A percentile compares a stretch with the other conserved stretches of the same genome.
Conservation (phyloP, 192 early-diverging fungal genomes). For the Coemansia sp. region DNA sequence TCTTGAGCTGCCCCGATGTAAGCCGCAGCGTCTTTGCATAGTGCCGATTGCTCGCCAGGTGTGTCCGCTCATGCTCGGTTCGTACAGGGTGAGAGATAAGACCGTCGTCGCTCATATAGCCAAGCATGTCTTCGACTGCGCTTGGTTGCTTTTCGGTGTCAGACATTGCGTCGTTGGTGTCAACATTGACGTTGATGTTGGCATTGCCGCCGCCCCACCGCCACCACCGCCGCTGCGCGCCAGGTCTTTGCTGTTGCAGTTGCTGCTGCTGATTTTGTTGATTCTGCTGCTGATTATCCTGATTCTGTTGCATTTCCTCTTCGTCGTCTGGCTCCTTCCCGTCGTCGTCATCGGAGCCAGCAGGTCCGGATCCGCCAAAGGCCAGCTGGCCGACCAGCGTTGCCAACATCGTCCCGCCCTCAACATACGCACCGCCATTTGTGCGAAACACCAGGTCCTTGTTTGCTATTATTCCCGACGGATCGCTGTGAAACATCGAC, state of each 20-base stretch:
- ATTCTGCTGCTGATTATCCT: background rate
- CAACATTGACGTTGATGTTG: background rate
- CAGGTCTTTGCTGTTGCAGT: constrained; percentile 14
- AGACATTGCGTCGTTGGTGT: background rate
- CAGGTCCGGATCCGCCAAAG: constrained; percentile 19
- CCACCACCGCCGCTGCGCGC: constrained; percentile 38
- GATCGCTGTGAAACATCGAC: constrained; percentile 18
- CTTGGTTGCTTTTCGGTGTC: background rate
- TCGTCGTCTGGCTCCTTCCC: background rate
- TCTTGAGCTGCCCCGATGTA: constrained; percentile 86
- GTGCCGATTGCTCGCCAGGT: constrained; percentile 8
- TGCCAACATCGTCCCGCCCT: constrained; percentile 32
- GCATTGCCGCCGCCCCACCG: constrained; percentile 4
- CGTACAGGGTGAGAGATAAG: constrained; percentile 18
- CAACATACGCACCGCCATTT: constrained; percentile 18
- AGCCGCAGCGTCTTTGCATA: constrained; percentile 90
- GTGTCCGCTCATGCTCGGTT: constrained; percentile 16
- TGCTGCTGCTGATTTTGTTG: constrained; percentile 1
- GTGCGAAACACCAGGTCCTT: constrained; percentile 28
- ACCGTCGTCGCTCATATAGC: constrained; percentile 43
- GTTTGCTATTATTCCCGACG: constrained; percentile 25
- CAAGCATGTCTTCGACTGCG: constrained; percentile 18
- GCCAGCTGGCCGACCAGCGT: constrained; percentile 46
- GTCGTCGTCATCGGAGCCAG: background rate
- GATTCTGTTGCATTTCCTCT: background rate